Base-by-base conservation (phyloP, 2,329 filamentous ascomycete species). In the Fusarium sp. region DNA sequence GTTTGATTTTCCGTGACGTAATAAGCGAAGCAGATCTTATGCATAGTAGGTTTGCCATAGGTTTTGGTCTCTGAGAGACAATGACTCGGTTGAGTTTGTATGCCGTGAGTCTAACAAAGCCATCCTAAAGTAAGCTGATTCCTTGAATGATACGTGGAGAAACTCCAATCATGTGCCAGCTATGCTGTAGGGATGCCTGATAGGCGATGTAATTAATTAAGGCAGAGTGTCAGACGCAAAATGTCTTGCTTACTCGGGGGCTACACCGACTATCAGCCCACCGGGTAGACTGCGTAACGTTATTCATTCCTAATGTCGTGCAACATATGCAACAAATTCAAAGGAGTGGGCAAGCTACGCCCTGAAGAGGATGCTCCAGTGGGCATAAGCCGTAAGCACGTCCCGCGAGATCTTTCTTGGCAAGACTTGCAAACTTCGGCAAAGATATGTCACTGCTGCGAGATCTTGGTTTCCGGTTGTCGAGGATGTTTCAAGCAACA, bases 301-400 rank as follows among this genome's bases (percentile, higher is more conserved):
- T 31, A 13, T n/a, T 7, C 9, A 13, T 16, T 20, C 10, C 6
- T 18, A 27, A 64, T 64, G 47, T n/a, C 47, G 34, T 57, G 61
- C 35, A 54, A 16, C 3, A 57, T 64, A 29, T 64, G 61, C 47
- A 56, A 64, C 11, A 27, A 24, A 22, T 64, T 64, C 18, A 38
- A 13, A 16, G 61, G 61, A 18, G 24, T 64, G 6, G 61, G 47
- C n/a, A 24, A 42, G 14, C 16, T 54, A 13, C 61, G 47, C 2
- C 35, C 24, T 16, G 47, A 56, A 27, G 29, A 22, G 18, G 47
- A 56, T 10, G 42, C 47, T 14, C 47, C 31, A 10, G 16, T 56
- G 1, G 34, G 24, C 31, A 29, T 27, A 14, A 57, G 52, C 35
- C 22, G 61, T 16, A 56, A 56, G 1, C 47, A 56, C 27, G 37